Base-by-base conservation (phyloP, 345 rosid genomes). In the Hypericum androsaemum region DNA sequence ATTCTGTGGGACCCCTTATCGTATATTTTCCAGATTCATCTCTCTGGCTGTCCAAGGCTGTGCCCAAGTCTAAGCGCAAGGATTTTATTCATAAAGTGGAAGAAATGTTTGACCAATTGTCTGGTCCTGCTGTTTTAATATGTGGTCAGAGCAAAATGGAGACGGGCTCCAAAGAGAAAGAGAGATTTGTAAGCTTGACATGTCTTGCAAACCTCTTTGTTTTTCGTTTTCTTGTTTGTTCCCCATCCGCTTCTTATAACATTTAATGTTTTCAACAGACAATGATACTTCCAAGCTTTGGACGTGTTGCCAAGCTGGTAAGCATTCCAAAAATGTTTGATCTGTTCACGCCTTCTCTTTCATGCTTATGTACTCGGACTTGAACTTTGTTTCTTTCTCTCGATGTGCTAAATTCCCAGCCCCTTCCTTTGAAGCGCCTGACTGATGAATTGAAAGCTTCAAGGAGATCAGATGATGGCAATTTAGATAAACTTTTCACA, bases 1-100 rank as follows among this genome's bases (percentile, higher is more conserved):
- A 66, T 51, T 77, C 86, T 64, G 58, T 56, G 58, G 83, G 83
- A 62, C 99, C 99, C 60, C 72, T 88, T 54, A 72, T 88, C 57
- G 97, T 88, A 58, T 94, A 94, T 73, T 88, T 94, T 58, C 82
- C 92, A 53, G 98, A 92, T 71, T 83, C 83, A 60, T 78, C 89
- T 22, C 83, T 70, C 50, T 92, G 98, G 98, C 74, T 92, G 81
- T 88, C 90, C 58, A 81, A 94, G 71, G 98, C 89, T 8, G 95
- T 79, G 54, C 84, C 88, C 47, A 88, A 76, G 73, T 80, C 84
- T 35, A 80, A 81, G 40, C 76, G 71, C 52, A 75, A 73, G 66
- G 86, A 84, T 57, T 92, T 88, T 81, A 65, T 92, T 41, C 53
- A 38, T n/a, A 88, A 74, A 71, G 75, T 85, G 66, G 80, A 75